These are phyloP conservation scores for Septoria petroselini DNA, from an alignment of 2,329 filamentous ascomycete genomes.

Conservation along the genomic window DNA sequence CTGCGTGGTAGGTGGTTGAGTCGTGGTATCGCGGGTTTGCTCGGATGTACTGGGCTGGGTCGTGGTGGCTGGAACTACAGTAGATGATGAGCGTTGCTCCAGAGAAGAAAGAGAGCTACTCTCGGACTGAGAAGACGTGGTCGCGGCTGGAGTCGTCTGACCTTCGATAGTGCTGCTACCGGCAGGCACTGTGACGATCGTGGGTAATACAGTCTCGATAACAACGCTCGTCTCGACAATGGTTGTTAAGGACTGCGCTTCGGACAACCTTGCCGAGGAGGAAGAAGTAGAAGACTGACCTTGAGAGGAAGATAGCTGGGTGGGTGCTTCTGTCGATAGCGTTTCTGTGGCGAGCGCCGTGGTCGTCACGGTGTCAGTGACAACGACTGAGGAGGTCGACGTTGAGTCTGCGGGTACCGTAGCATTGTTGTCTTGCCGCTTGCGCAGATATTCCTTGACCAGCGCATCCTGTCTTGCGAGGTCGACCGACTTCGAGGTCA, in stretches of 20 bases:
- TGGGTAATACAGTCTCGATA: slow-evolving; percentile 14
- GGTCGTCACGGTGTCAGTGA: slow-evolving; percentile 31
- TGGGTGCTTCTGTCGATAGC: slow-evolving; percentile 13
- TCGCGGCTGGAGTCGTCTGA: slow-evolving; percentile 19
- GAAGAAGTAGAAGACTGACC: slow-evolving; percentile 23
- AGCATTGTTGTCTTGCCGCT: slow-evolving; percentile 38
- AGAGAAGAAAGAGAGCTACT: slow-evolving; percentile 17
- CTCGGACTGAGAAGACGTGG: slow-evolving; percentile 11
- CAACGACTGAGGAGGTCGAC: slow-evolving; percentile 28
- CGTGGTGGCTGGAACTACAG: slow-evolving; percentile 24
- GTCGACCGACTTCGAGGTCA: slow-evolving; percentile 62
- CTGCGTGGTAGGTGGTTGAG: slow-evolving; percentile 16
- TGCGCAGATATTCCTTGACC: slow-evolving; percentile 42
- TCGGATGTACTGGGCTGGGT: slow-evolving; percentile 32
- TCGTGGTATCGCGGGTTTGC: slow-evolving; percentile 21
- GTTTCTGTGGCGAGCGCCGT: slow-evolving; percentile 23
- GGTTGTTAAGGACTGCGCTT: slow-evolving; percentile 16
- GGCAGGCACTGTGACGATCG: slow-evolving; percentile 18
- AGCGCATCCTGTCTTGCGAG: slow-evolving; percentile 53
- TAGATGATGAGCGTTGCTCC: slow-evolving; percentile 25
- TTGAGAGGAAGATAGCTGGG: slow-evolving; percentile 23
- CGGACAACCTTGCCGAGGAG: slow-evolving; percentile 12
- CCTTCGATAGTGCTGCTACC: slow-evolving; percentile 20
- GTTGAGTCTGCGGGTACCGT: slow-evolving; percentile 26
- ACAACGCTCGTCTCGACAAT: slow-evolving; percentile 17